These are phyloP conservation scores for Hawksworthiomyces lignivorus DNA, from an alignment of 2,329 filamentous ascomycete genomes.

Conservation along the genomic window DNA sequence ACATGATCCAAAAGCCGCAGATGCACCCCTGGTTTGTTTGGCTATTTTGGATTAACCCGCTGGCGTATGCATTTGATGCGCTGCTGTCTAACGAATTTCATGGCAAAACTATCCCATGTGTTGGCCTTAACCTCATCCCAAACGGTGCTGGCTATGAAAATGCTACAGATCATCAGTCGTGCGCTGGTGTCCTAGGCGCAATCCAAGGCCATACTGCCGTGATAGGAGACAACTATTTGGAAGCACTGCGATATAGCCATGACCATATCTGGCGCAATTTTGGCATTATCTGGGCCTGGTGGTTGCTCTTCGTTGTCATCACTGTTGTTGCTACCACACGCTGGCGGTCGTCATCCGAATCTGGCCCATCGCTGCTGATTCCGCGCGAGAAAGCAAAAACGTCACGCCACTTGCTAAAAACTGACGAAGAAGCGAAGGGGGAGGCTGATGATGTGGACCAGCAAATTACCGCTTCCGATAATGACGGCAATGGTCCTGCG, in stretches of 20 bases:
- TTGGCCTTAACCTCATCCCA: slow-evolving; percentile 42
- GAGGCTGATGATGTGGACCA: background rate
- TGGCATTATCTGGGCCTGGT: slow-evolving; percentile 68
- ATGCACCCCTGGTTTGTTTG: slow-evolving; percentile 58
- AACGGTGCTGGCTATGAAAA: slow-evolving; percentile 39
- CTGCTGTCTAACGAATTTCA: slow-evolving; percentile 48
- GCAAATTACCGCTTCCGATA: too few relatives aligned
- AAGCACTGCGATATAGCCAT: slow-evolving; percentile 43
- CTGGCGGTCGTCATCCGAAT: slow-evolving; percentile 8
- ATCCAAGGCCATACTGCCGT: slow-evolving; percentile 39
- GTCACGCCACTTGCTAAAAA: background rate
- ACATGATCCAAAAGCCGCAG: slow-evolving; percentile 59
- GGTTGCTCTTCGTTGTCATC: slow-evolving; percentile 63
- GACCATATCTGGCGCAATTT: slow-evolving; percentile 67
- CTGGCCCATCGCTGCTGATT: slow-evolving; percentile 11
- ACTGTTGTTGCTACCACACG: slow-evolving; percentile 35
- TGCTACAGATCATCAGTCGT: slow-evolving; percentile 35
- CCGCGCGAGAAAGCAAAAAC: slow-evolving; percentile 13
- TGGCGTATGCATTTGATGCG: slow-evolving; percentile 58
- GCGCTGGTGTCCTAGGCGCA: slow-evolving; percentile 51
- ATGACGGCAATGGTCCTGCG: too few relatives aligned
- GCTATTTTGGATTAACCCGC: slow-evolving; percentile 58
- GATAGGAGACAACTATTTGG: slow-evolving; percentile 35
- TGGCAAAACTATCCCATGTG: slow-evolving; percentile 43
- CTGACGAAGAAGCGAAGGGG: background rate